phyloP scores from a whole-genome alignment of 768 basidiomycete species.

The Hericium erinaceus region DNA sequence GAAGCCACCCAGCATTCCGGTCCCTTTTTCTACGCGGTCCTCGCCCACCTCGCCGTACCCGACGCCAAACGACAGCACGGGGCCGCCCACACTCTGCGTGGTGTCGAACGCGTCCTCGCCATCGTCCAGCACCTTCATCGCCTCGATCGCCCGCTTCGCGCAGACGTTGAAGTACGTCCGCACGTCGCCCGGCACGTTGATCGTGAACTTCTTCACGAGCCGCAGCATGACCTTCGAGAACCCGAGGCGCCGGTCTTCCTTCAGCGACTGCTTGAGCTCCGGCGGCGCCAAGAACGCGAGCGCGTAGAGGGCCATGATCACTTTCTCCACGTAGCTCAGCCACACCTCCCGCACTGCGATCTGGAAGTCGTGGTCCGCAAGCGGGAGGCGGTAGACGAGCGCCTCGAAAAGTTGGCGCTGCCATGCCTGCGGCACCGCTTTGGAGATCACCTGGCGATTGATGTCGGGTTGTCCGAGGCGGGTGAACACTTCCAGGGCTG shows the following conservation, averaged over 20 bases:
- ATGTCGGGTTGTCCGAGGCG: constrained; percentile 65
- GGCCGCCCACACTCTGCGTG: constrained; percentile 41
- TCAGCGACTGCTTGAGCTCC: constrained; percentile 61
- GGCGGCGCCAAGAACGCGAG: constrained; percentile 78
- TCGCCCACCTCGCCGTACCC: constrained; percentile 73
- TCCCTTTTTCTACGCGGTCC: constrained; percentile 56
- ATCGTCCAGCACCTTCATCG: constrained; percentile 72
- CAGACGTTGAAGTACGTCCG: constrained; percentile 45
- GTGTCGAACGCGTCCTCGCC: constrained; percentile 67
- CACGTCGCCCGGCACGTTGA: constrained; percentile 37
- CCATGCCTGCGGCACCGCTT: constrained; percentile 45
- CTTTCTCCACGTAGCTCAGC: constrained; percentile 73
- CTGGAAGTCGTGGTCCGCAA: constrained; percentile 67
- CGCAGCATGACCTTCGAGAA: constrained; percentile 65
- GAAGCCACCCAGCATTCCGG: constrained; percentile 64
- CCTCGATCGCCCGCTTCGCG: constrained; percentile 62
- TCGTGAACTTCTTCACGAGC: constrained; percentile 56
- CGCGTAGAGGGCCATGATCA: constrained; percentile 76
- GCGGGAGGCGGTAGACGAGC: constrained; percentile 77
- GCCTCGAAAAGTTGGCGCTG: constrained; percentile 57
- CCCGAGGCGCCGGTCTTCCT: constrained; percentile 54
- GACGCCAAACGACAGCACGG: constrained; percentile 76
- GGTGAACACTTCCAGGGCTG: constrained; percentile 82
- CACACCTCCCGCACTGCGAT: constrained; percentile 55
- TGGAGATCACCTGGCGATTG: constrained; percentile 67